Conservation (phyloP, 2,329 filamentous ascomycete genomes). For the Blastomyces percursus region DNA sequence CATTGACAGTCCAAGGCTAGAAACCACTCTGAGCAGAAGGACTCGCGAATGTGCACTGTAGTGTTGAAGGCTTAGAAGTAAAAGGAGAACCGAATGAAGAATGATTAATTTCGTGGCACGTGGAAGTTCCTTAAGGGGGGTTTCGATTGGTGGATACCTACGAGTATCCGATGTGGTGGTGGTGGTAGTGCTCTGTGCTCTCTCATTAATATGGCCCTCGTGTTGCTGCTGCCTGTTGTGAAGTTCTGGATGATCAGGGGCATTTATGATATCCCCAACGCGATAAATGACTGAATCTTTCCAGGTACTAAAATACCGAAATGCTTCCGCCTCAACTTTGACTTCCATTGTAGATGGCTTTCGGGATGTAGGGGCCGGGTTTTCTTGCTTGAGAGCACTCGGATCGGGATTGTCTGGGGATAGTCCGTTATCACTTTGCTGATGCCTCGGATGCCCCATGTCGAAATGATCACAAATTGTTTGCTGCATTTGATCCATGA, state of each 20-base stretch:
- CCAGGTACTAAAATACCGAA: constrained; percentile 73
- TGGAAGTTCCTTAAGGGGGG: constrained; percentile 39
- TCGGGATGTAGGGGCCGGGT: not conserved
- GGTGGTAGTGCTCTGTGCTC: not conserved
- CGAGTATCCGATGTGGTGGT: not conserved
- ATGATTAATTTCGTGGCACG: constrained; percentile 48
- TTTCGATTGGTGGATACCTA: constrained; percentile 48
- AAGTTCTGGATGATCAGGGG: not conserved
- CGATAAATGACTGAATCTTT: constrained; percentile 57
- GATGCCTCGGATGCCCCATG: constrained; percentile 2
- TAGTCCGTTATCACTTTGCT: not conserved
- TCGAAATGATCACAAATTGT: constrained; percentile 30
- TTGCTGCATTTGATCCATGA: constrained; percentile 33
- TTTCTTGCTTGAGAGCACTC: not conserved
- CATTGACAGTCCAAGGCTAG: constrained; percentile 58
- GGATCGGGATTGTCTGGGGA: not conserved
- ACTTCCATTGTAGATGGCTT: constrained; percentile 22
- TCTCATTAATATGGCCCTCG: not conserved
- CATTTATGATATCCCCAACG: constrained; percentile 57
- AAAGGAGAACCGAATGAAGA: constrained; percentile 59
- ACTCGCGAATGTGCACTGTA: constrained; percentile 65
- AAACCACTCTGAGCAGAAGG: constrained; percentile 58
- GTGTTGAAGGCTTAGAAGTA: constrained; percentile 64
- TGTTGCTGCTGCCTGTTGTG: not conserved
- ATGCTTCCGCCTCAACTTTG: constrained; percentile 52